Evolutionary conservation across 2,329 filamentous ascomycete genomes (phyloP), one percentile per base, ranked within the genome.

Genomic region (Ophiocordyceps camponoti-saundersi): DNA sequence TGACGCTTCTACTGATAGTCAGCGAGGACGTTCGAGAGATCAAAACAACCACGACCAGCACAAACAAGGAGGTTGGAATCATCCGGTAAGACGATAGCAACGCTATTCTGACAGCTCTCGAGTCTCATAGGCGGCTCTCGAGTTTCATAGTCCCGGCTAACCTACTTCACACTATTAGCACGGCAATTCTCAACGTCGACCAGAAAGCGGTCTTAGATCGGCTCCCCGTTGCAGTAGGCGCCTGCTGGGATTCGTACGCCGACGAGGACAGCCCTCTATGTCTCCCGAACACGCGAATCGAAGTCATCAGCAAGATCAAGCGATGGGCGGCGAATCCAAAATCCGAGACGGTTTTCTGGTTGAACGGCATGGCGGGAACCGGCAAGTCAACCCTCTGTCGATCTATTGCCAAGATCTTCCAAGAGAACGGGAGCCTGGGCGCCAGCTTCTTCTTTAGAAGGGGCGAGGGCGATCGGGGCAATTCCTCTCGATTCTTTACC

Each of bases 401-500:
- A 0, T 63, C 61, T 2, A 20, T 65, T 2, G 47, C 51, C 3
- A 34, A 39, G 8, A 18, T 5, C 50, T 59, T 22, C 20, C 44
- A 45, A 6, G 18, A 42, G 0, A 32, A 39, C 2, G 29, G 34
- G 8, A 20, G 26, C 3, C 57, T 66, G n/a, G 60, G 56, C 22
- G 61, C 60, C 1, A 66, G 61, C 46, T 70, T 71, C 51, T 69
- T 70, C 56, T 72, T 71, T 54, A 67, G 66, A 46, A 61, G 57
- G 48, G 65, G 62, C 1, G 64, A 66, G 45, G 55, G 52, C 3
- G 63, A 69, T 50, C 59, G 63, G 22, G 59, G 61, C 2, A 58
- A 57, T 42, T 57, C 60, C 2, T 51, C 51, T 4, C 58, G 55
- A 43, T 57, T 72, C 34, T 59, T 72, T 15, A 55, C 65, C 0